A percentile compares a stretch with the other conserved stretches of the same genome.
Conservation (phyloP, 345 rosid species). For the Populus tremula region DNA sequence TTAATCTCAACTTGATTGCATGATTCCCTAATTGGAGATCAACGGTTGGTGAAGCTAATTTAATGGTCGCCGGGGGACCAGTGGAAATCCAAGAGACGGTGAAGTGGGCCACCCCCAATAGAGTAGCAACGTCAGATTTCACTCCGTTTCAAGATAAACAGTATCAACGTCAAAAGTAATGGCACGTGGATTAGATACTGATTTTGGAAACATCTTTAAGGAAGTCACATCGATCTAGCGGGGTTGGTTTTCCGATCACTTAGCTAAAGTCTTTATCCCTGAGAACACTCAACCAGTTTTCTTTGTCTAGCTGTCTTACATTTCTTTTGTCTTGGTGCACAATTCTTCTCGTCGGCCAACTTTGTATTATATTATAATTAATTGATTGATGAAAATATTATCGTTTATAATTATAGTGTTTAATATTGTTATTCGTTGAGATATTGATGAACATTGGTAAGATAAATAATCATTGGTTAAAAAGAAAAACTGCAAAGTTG, state of each 20-base stretch:
- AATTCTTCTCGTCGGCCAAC: too few relatives aligned
- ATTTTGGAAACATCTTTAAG: slow-evolving; percentile 27
- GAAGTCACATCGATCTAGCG: slow-evolving; percentile 42
- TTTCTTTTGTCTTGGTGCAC: background rate
- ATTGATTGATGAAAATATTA: too few relatives aligned
- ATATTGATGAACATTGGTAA: too few relatives aligned
- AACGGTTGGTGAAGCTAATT: background rate
- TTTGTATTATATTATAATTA: too few relatives aligned
- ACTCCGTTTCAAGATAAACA: slow-evolving; percentile 38
- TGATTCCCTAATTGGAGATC: background rate
- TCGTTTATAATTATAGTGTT: too few relatives aligned
- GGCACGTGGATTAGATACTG: slow-evolving; percentile 38
- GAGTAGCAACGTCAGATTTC: slow-evolving; percentile 25
- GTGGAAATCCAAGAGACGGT: background rate
- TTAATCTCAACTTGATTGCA: background rate
- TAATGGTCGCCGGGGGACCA: slow-evolving; percentile 14
- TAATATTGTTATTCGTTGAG: too few relatives aligned
- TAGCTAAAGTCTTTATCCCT: background rate
- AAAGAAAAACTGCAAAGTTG: too few relatives aligned
- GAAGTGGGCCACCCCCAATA: slow-evolving; percentile 7
- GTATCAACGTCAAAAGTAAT: slow-evolving; percentile 36
- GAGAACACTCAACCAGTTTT: background rate
- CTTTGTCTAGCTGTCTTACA: slow-evolving; percentile 4
- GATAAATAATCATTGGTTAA: too few relatives aligned
- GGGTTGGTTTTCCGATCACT: slow-evolving; percentile 11